Evolutionary conservation across 164 flowering plant species (phyloP), one percentile per base, ranked within the genome.

Genomic region (Amborella trichopoda): DNA sequence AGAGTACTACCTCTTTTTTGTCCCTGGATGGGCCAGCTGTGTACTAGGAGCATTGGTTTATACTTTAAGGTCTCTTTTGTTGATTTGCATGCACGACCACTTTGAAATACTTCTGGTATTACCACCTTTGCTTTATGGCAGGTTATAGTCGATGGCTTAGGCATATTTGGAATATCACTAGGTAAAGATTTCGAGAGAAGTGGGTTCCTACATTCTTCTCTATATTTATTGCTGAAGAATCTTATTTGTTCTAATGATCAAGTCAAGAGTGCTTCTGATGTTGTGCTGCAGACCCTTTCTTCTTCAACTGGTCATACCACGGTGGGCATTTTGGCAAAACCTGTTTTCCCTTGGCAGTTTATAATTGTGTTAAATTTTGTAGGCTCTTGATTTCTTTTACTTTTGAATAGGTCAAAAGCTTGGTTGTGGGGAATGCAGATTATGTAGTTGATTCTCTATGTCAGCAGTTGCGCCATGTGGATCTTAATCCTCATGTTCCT

Each of bases 61-160:
- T n/a, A n/a, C n/a, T n/a, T n/a, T n/a, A n/a, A n/a, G n/a, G n/a
- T n/a, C n/a, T n/a, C n/a, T n/a, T n/a, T n/a, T n/a, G n/a, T n/a
- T n/a, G n/a, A n/a, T n/a, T n/a, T n/a, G n/a, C n/a, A n/a, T n/a
- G n/a, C n/a, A n/a, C n/a, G n/a, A n/a, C n/a, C n/a, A n/a, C n/a
- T n/a, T n/a, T n/a, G n/a, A n/a, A n/a, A n/a, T n/a, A n/a, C n/a
- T n/a, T n/a, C n/a, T n/a, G n/a, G n/a, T n/a, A n/a, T n/a, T n/a
- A n/a, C n/a, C n/a, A n/a, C n/a, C n/a, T n/a, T n/a, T n/a, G n/a
- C 37, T 54, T 40, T 28, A 23, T 25, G 62, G 67, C 91, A 91
- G 96, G 95, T 82, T 33, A 70, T 84, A 47, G 71, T 87, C 62
- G 94, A 91, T 18, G 99, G 96, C 32, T 73, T 91, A 44, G 99